Evolutionary conservation across 495 filamentous ascomycete species (phyloP).

Genomic region (Hypoxylon lenormandii): DNA sequence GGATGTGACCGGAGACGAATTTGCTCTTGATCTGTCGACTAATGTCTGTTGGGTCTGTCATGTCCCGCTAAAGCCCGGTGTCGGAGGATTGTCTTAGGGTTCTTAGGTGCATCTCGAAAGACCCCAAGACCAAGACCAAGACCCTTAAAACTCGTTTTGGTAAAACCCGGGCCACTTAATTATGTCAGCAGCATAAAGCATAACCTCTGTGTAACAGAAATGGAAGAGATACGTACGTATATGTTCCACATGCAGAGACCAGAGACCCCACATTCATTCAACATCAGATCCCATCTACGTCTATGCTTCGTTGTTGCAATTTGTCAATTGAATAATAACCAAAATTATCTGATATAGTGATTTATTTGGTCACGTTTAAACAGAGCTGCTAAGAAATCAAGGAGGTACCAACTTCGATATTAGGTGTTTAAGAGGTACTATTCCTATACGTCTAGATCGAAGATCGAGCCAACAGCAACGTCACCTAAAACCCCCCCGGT

Average conservation of each 20-base stretch:
- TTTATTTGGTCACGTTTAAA: no score
- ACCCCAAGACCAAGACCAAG: not conserved
- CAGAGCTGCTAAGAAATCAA: no score
- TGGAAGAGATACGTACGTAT: not conserved
- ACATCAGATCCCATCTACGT: no score
- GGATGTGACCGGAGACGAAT: slow-evolving; percentile 32
- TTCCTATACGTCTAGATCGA: not conserved
- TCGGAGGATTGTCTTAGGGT: slow-evolving; percentile 33
- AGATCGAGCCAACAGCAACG: not conserved
- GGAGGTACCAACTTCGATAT: no score
- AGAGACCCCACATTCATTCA: not conserved
- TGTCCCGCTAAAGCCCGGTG: slow-evolving; percentile 31
- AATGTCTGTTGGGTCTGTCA: not conserved
- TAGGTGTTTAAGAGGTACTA: not conserved
- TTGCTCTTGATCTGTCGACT: slow-evolving; percentile 22
- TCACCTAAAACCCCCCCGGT: not conserved
- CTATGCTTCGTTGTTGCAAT: no score
- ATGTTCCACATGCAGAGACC: not conserved
- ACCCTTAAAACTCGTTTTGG: not conserved
- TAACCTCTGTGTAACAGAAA: slow-evolving; percentile 11
- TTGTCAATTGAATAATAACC: no score
- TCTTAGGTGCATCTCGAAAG: not conserved
- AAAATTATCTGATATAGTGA: no score
- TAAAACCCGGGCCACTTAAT: not conserved
- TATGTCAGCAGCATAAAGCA: slow-evolving; percentile 2